Percentiles rank a stretch among this genome's conserved stretches.
These are phyloP conservation scores for Verticillium albo-atrum DNA, from an alignment of 2,329 filamentous ascomycete species.

Conservation along the genomic window DNA sequence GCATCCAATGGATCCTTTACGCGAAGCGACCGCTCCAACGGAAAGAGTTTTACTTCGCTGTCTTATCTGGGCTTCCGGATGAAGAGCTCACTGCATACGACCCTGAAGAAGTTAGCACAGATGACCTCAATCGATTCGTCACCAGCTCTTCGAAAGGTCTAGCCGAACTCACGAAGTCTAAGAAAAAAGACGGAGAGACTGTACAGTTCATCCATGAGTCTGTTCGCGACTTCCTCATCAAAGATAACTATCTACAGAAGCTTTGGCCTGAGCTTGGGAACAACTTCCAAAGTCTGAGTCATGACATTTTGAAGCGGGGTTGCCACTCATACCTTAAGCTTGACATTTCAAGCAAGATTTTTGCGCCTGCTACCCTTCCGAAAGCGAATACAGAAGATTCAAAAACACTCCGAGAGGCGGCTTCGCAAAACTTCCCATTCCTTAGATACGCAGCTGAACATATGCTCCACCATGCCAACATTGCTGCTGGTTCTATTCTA, in stretches of 20 bases:
- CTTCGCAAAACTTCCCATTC: slow-evolving; percentile 41
- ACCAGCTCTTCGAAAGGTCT: slow-evolving; percentile 39
- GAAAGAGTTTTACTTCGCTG: slow-evolving; percentile 29
- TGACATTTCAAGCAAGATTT: too few relatives aligned
- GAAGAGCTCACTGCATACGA: slow-evolving; percentile 12
- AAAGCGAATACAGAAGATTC: too few relatives aligned
- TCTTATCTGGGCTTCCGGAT: slow-evolving; percentile 16
- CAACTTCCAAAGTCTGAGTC: slow-evolving; percentile 26
- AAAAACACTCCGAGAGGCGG: background rate
- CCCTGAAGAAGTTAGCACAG: slow-evolving; percentile 20
- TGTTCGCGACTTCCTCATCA: slow-evolving; percentile 40
- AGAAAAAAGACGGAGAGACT: slow-evolving; percentile 9
- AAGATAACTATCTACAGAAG: slow-evolving; percentile 21
- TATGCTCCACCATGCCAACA: slow-evolving; percentile 35
- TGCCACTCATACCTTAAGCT: too few relatives aligned
- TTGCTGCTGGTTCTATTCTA: slow-evolving; percentile 13
- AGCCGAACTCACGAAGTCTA: slow-evolving; percentile 27
- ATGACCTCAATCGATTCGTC: slow-evolving; percentile 21
- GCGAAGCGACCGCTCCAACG: slow-evolving; percentile 27
- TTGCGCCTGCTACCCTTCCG: too few relatives aligned
- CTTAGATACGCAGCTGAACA: slow-evolving; percentile 37
- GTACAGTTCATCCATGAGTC: slow-evolving; percentile 51
- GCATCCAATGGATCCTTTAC: slow-evolving; percentile 39
- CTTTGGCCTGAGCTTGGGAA: slow-evolving; percentile 20
- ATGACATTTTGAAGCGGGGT: slow-evolving; percentile 14